Evolutionary conservation across 2,329 filamentous ascomycete genomes (phyloP).

Genomic region (Talaromyces sp.): DNA sequence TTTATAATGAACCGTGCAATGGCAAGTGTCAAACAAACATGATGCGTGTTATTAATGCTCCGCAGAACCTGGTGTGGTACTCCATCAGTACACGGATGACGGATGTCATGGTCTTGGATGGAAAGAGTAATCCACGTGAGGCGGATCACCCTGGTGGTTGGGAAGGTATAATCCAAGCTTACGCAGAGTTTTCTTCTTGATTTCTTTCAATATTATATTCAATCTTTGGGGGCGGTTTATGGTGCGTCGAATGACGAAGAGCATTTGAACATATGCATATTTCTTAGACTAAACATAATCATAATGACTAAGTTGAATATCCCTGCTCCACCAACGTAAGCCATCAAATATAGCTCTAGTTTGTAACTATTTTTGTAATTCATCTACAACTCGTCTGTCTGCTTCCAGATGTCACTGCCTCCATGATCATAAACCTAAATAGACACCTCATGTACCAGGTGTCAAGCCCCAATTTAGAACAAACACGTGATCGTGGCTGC

Average conservation of each 20-base stretch:
- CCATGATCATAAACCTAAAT: too few species aligned
- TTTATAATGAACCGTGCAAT: constrained; percentile 33
- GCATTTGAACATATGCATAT: constrained; percentile 8
- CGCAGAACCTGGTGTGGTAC: constrained; percentile 35
- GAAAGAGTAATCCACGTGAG: constrained; percentile 27
- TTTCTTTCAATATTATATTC: not conserved
- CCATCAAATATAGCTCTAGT: too few species aligned
- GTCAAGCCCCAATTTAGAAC: not conserved
- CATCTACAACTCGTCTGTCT: too few species aligned
- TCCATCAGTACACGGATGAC: constrained; percentile 33
- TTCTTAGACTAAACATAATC: constrained; percentile 6
- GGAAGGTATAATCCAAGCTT: constrained; percentile 34
- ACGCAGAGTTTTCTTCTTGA: constrained; percentile 24
- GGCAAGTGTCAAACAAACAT: constrained; percentile 36
- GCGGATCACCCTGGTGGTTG: constrained; percentile 34
- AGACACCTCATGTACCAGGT: not conserved
- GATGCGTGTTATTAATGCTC: constrained; percentile 33
- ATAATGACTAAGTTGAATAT: too few species aligned
- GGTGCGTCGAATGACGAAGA: not conserved
- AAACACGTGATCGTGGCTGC: not conserved
- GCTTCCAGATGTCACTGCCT: too few species aligned
- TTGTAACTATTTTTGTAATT: too few species aligned
- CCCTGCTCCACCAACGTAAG: too few species aligned
- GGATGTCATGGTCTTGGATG: constrained; percentile 36
- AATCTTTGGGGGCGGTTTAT: not conserved